Conservation (phyloP, 2,329 filamentous ascomycete species). For the Cladophialophora immunda region DNA sequence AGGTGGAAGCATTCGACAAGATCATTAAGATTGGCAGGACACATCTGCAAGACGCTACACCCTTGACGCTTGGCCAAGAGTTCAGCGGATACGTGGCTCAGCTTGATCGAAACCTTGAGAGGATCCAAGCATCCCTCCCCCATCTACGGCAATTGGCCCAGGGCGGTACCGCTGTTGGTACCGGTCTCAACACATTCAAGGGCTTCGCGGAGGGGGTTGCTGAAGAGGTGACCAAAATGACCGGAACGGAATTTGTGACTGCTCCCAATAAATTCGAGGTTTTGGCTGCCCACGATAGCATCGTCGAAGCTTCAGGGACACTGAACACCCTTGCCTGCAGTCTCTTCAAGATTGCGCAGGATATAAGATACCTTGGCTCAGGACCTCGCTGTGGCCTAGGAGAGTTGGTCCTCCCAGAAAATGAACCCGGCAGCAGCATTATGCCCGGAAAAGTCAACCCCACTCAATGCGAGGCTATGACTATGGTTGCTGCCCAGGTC, state of each 20-base stretch:
- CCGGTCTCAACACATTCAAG: conserved; percentile 95
- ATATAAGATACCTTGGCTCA: conserved; percentile 95
- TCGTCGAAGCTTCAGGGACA: conserved; percentile 91
- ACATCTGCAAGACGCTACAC: conserved; percentile 96
- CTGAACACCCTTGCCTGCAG: conserved; percentile 92
- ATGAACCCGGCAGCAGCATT: conserved; percentile 96
- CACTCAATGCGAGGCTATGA: conserved; percentile 96
- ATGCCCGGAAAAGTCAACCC: conserved; percentile 99
- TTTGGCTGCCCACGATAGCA: conserved; percentile 91
- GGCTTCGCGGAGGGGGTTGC: conserved; percentile 96
- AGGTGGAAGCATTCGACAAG: conserved; percentile 87
- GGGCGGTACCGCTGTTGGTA: conserved; percentile 95
- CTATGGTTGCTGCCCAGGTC: conserved; percentile 97
- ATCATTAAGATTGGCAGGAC: conserved; percentile 99
- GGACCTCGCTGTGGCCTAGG: conserved; percentile 95
- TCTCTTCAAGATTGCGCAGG: conserved; percentile 97
- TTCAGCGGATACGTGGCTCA: conserved; percentile 98
- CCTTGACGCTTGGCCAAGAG: conserved; percentile 93
- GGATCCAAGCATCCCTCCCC: conserved; percentile 82
- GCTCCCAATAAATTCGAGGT: conserved; percentile 99
- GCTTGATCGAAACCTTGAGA: conserved; percentile 87
- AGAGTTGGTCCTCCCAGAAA: conserved; percentile 92
- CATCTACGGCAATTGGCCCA: conserved; percentile 88
- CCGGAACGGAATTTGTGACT: conserved; percentile 90
- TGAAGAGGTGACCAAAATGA: conserved; percentile 88